Conservation (phyloP, 2,329 filamentous ascomycete species). For the Clonostachys rhizophaga region DNA sequence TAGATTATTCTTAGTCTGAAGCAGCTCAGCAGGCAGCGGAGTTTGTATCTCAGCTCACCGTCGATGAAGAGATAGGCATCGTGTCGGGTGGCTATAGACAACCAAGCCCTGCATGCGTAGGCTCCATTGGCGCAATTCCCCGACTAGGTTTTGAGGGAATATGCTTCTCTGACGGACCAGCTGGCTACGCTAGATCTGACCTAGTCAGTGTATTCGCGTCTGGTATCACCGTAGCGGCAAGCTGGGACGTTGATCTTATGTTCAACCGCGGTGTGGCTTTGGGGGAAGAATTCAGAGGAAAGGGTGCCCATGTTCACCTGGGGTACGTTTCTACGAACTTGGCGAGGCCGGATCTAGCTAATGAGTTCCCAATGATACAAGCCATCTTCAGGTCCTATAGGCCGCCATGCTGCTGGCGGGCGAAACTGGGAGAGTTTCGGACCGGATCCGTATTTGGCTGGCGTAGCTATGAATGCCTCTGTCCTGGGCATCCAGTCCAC, state of each 20-base stretch:
- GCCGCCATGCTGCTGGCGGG: slow-evolving; percentile 59
- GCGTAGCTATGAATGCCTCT: slow-evolving; percentile 45
- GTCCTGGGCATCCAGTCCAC: slow-evolving; percentile 66
- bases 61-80: slow-evolving; percentile 22
- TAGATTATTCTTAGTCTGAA: slow-evolving; percentile 28
- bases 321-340: slow-evolving; percentile 20
- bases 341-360: not conserved
- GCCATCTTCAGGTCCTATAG: slow-evolving; percentile 53
- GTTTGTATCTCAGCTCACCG: slow-evolving; percentile 17
- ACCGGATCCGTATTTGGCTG: slow-evolving; percentile 65
- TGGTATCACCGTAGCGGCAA: slow-evolving; percentile 56
- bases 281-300: slow-evolving; percentile 66
- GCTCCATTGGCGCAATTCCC: slow-evolving; percentile 27
- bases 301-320: slow-evolving; percentile 67
- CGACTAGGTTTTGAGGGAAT: slow-evolving; percentile 34
- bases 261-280: slow-evolving; percentile 58
- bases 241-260: slow-evolving; percentile 69
- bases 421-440: slow-evolving; percentile 56
- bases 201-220: slow-evolving; percentile 37
- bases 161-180: slow-evolving; percentile 30
- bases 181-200: slow-evolving; percentile 21
- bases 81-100: slow-evolving; percentile 16
- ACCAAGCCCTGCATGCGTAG: slow-evolving; percentile 20
- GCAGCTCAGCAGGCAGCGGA: slow-evolving; percentile 26
- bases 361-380: not conserved